Base-by-base conservation (phyloP, 495 filamentous ascomycete species). In the Letharia lupina region DNA sequence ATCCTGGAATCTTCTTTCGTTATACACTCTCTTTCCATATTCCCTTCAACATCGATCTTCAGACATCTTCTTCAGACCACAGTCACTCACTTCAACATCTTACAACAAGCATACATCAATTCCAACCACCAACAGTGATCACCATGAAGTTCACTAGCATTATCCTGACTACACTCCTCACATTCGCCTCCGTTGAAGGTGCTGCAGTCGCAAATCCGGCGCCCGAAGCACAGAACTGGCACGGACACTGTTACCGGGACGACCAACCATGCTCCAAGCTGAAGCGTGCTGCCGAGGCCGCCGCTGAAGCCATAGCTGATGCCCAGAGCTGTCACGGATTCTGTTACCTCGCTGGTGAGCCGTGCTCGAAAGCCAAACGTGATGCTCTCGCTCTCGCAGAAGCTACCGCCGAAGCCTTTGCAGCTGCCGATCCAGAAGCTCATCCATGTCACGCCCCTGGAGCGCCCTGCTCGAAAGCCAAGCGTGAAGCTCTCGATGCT, bases 71-170 rank as follows among this genome's bases (percentile, higher is more conserved):
- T 40, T 50, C 54, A 56, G 41, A 61, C 44, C 59, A 28, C 60
- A 61, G 42, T 65, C 54, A 45, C 37, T 61, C 56, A 64, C 28
- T 54, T 48, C 37, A 37, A 16, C 52, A 69, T 66, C 63, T 10
- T 23, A 40, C 57, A 37, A 45, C 33, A 65, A 60, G 31, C 64
- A 44, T 60, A 61, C 61, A 60, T 42, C 54, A 64, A 28, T 65
- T 57, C 68, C 39, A 64, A 62, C 44, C 40, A 64, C 57, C 60
- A 41, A n/a, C 20, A 61, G 47, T 52, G 63, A 57, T 61, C 72
- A 77, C 64, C 39, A 84, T 85, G 82, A 83, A 83, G 79, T 64
- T 81, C 70, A 69, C 75, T 61, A 69, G 76, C 40, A 63, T 81
- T 61, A 63, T 73, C 61, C 66, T 70, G 40, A 54, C 80, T 60